Conservation (phyloP, 2,329 filamentous ascomycete genomes). For the Ophiostoma ulmi region DNA sequence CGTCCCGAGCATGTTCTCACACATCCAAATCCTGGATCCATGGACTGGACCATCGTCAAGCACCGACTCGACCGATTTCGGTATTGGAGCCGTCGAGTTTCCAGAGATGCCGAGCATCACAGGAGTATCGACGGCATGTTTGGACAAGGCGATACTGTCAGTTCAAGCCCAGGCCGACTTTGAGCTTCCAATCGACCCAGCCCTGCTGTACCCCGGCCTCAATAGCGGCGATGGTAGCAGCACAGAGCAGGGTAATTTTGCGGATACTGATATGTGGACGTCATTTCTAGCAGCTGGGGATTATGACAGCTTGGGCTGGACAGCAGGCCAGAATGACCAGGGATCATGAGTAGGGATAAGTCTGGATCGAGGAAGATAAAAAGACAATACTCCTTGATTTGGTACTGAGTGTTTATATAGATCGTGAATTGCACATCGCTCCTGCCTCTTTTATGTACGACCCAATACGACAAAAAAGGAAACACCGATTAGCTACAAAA, state of each 20-base stretch:
- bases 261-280: neutral
- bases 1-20: neutral
- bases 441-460: neutral
- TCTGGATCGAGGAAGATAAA: neutral
- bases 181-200: neutral
- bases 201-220: neutral
- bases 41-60: conserved; percentile 8
- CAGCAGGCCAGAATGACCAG: neutral
- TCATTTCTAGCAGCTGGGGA: neutral
- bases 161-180: neutral
- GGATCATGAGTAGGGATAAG: neutral
- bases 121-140: neutral
- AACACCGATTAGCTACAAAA: neutral
- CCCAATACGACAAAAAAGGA: neutral
- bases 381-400: neutral
- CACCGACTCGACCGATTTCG: neutral
- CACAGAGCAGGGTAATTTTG: neutral
- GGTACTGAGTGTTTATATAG: neutral
- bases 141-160: neutral
- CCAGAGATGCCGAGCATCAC: neutral
- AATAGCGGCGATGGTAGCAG: neutral
- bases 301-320: neutral
- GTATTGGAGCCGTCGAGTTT: neutral
- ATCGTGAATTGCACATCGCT: neutral
- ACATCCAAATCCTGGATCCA: conserved; percentile 17